phyloP scores from a whole-genome alignment of 768 basidiomycete species.

The Amanita pallidorosea region DNA sequence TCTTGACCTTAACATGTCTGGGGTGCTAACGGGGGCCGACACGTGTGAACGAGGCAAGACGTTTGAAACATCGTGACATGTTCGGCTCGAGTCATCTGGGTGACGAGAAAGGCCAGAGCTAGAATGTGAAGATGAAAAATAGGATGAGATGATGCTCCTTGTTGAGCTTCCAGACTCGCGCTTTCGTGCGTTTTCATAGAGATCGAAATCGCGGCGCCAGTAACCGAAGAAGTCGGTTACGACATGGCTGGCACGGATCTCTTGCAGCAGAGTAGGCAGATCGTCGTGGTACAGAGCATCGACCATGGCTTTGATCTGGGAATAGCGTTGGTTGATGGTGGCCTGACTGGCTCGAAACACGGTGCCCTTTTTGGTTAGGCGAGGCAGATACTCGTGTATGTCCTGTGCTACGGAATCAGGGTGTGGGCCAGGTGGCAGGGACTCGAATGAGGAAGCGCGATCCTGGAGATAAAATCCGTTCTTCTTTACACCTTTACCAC shows the following conservation, averaged over 20 bases:
- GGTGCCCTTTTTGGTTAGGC: slow-evolving; percentile 59
- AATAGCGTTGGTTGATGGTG: slow-evolving; percentile 50
- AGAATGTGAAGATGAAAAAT: slow-evolving; percentile 39
- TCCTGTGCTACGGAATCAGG: slow-evolving; percentile 62
- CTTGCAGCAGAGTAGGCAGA: slow-evolving; percentile 55
- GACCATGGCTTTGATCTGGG: slow-evolving; percentile 50
- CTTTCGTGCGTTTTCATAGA: slow-evolving; percentile 27
- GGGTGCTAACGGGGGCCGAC: background rate
- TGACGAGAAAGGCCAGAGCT: slow-evolving; percentile 10
- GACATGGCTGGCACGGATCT: slow-evolving; percentile 44
- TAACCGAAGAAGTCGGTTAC: slow-evolving; percentile 72
- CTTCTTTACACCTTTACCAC: slow-evolving; percentile 71
- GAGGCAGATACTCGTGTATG: slow-evolving; percentile 56
- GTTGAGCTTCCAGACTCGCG: slow-evolving; percentile 30
- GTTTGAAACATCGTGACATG: slow-evolving; percentile 1
- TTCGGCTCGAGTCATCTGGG: background rate
- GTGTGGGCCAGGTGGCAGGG: slow-evolving; percentile 75
- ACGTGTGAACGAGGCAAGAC: slow-evolving; percentile 5
- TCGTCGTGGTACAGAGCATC: slow-evolving; percentile 46
- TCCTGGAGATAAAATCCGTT: slow-evolving; percentile 62
- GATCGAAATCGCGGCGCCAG: slow-evolving; percentile 66
- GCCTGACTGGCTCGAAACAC: slow-evolving; percentile 64
- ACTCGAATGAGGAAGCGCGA: slow-evolving; percentile 75
- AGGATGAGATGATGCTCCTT: slow-evolving; percentile 46
- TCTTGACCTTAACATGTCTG: background rate